Base-by-base conservation (phyloP, 2,329 filamentous ascomycete genomes). In the Botrytis fabae region DNA sequence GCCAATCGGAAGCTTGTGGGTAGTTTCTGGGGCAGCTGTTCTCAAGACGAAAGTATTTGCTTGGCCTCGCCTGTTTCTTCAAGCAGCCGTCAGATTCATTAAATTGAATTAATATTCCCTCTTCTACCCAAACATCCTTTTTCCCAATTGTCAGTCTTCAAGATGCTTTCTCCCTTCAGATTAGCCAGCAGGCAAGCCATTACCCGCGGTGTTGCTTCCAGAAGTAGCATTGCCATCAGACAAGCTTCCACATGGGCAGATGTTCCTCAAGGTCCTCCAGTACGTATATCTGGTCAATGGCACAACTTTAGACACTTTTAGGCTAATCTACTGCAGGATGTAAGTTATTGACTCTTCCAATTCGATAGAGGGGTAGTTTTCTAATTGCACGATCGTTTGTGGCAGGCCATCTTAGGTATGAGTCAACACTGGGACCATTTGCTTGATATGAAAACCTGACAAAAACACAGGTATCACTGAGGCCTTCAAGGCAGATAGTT, bases 401-500 rank as follows among this genome's bases (percentile, higher is more conserved):
- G 73, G 62, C 81, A 93, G 91, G 92, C 92, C 81, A 95, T 94
- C 85, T 87, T 94, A 74, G 92, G 91, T 92, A 88, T 79, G 87
- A 83, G 75, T 72, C 69, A 75, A 74, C 74, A 66, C 65, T 74
- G 68, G 72, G 73, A 73, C 51, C 69, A 71, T 42, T 63, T 69
- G 63, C 73, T 22, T 61, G 28, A 57, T 78, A 40, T 68, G 73
- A 75, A 77, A 57, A 72, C 77, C 81, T 80, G 81, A 81, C 75
- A 72, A 32, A 46, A 68, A 70, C 70, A 35, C 77, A 91, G 92
- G 93, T 83, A 94, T 99, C 85, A 98, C 96, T 76, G 96, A 99
- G 86, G 96, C 96, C 75, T 99, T 96, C 92, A 99, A 98, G 89
- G 95, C 95, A 84, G 96, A 99, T 83, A 89, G 87, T 81, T 95